A percentile compares a stretch with the other conserved stretches of the same genome.
Evolutionary conservation across 768 basidiomycete species (phyloP).

Genomic region (Tephrocybe sp.): DNA sequence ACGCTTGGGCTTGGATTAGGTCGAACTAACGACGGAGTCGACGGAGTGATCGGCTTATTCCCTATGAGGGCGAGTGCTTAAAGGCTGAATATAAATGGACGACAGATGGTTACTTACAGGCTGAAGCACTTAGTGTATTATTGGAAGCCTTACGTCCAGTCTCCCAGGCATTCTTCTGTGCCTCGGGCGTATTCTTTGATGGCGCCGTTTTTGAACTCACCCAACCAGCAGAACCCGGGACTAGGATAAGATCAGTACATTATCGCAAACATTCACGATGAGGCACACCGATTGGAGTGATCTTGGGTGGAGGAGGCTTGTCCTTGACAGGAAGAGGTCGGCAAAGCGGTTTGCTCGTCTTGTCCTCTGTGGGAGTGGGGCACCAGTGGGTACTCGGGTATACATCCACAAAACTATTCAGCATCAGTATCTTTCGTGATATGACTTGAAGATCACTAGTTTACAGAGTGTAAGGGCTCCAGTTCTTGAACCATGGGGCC

Average conservation of each 20-base stretch:
- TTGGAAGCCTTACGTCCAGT: background rate
- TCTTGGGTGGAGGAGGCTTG: slow-evolving; percentile 31
- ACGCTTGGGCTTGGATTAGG: slow-evolving; percentile 2
- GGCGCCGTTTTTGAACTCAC: slow-evolving; percentile 11
- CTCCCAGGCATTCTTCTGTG: slow-evolving; percentile 21
- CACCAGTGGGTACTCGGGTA: slow-evolving; percentile 46
- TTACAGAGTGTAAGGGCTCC: slow-evolving; percentile 33
- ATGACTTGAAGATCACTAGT: slow-evolving; percentile 6
- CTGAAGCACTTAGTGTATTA: background rate
- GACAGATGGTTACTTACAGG: slow-evolving; percentile 4
- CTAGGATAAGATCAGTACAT: slow-evolving; percentile 18
- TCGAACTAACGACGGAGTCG: background rate
- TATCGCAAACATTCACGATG: background rate
- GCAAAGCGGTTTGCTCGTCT: slow-evolving; percentile 43
- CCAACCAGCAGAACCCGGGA: slow-evolving; percentile 41
- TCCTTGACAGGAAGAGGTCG: slow-evolving; percentile 38
- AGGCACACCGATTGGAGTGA: slow-evolving; percentile 25
- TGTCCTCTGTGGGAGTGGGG: slow-evolving; percentile 38
- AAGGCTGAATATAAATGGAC: background rate
- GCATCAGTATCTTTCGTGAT: slow-evolving; percentile 2
- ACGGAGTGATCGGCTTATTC: slow-evolving; percentile 18
- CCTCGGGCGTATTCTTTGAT: slow-evolving; percentile 6
- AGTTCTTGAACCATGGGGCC: slow-evolving; percentile 41
- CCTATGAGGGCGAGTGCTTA: slow-evolving; percentile 14
- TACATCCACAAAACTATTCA: slow-evolving; percentile 29